These are phyloP conservation scores for Kandelia obovata DNA, from an alignment of 345 rosid genomes.

Conservation along the genomic window DNA sequence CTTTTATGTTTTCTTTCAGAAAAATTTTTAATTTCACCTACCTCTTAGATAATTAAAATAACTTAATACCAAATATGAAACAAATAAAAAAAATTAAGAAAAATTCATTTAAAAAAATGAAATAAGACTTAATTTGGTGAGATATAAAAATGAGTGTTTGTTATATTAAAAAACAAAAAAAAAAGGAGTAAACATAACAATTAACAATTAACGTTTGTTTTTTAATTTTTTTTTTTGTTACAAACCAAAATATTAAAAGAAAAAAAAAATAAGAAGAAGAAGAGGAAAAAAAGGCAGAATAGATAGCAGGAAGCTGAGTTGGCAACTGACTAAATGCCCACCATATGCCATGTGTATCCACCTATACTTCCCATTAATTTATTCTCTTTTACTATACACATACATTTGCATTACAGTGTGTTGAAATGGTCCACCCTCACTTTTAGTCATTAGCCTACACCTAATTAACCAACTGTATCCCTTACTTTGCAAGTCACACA, in stretches of 20 bases:
- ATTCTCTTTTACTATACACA: too few species aligned
- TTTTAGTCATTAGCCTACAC: constrained; percentile 21
- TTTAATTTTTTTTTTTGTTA: constrained; percentile 4
- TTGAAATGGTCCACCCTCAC: neutral
- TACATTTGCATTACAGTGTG: neutral
- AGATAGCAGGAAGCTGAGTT: constrained; percentile 28
- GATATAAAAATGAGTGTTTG: neutral
- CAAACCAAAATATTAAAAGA: neutral
- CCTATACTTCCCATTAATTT: constrained; percentile 19
- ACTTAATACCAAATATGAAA: too few species aligned
- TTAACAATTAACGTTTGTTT: too few species aligned
- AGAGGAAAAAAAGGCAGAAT: constrained; percentile 34
- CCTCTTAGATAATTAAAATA: too few species aligned
- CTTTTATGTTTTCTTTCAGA: neutral
- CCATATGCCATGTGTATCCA: constrained; percentile 45
- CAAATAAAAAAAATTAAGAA: neutral
- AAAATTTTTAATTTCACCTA: neutral
- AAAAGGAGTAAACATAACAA: neutral
- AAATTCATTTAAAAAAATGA: too few species aligned
- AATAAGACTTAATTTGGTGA: neutral
- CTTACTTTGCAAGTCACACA: constrained; percentile 64
- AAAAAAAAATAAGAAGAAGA: constrained; percentile 17
- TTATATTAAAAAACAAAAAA: neutral
- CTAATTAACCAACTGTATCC: constrained; percentile 53
- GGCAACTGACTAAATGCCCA: constrained; percentile 21